Evolutionary conservation across 192 early-diverging fungal species (phyloP), one percentile per base, ranked within the genome.

Genomic region (Coemansia sp.): DNA sequence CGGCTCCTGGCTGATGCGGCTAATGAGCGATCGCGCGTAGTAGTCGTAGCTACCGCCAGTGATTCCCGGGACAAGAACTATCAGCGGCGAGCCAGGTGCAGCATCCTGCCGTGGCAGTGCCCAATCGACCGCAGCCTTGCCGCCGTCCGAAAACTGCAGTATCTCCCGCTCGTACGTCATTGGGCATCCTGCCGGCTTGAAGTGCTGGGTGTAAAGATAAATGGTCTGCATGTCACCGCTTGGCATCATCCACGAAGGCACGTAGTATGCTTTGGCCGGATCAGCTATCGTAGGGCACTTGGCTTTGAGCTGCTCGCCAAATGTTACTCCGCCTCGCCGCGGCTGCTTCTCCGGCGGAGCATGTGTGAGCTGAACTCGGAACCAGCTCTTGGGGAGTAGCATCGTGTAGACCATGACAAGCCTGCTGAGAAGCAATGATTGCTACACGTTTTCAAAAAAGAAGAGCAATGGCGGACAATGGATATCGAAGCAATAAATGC

Each of bases 201-300:
- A 77, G 41, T 77, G 73, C 54, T 65, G 73, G 1, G 73, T 77
- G 53, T 70, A 70, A 10, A 77, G 63, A 25, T 70, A 77, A 11
- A 77, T 70, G 3, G 91, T 93, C 64, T 94, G 92, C 46, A 90
- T 49, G 63, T 94, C 86, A 17, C 91, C 90, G 56, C 80, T 83
- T 27, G 72, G 71, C 41, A 97, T 70, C 53, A 81, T 85, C 36
- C 73, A 67, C 4, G 91, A 88, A 4, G 93, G 89, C 22, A 56
- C 60, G 68, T 83, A 94, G 29, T 48, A 55, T 8, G 81, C 81
- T 17, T 81, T 57, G 26, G 40, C 39, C 3, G 74, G 66, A 19
- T 85, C 83, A 7, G 79, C 56, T 11, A 88, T 50, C 15, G 68
- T 65, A 4, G 86, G 86, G 29, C 86, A 88, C 21, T 21, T 46